Base-by-base conservation (phyloP, 2,329 filamentous ascomycete species). In the Aspergillus fumigatiaffinis region DNA sequence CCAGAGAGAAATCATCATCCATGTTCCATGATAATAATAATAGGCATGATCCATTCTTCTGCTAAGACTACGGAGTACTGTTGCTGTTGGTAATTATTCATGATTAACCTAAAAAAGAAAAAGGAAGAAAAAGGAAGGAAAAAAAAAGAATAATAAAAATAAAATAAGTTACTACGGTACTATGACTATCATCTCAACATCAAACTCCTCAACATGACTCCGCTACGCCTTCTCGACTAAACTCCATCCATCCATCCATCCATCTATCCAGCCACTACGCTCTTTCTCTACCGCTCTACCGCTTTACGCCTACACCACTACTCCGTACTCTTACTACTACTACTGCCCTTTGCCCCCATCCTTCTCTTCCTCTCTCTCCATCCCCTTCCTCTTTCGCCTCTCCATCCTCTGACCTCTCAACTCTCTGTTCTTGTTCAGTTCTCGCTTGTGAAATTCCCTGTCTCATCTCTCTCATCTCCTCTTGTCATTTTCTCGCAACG, bases 401-500 rank as follows among this genome's bases (percentile, higher is more conserved):
- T 25, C 41, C 56, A 44, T 53, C 50, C 55, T 57, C 51, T 51
- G 47, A 53, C 51, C 51, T 49, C 50, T 56, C 55, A 41, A 53
- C 47, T 62, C 50, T 44, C 38, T 51, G 50, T 50, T 35, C 47
- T 51, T 47, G 38, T 42, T 17, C 32, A 38, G 17, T 38, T 38
- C 32, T 38, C 32, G 32, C 32, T 7, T 38, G 32, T 38, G 14
- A 17, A 38, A 29, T 52, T 28, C 25, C 52, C 53, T 57, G 56
- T 60, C 58, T 60, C 53, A 54, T 56, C 88, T 82, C 61, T 82
- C 77, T 60, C 84, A 23, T 32, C 53, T 64, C 53, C 60, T 57
- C 63, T 59, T 61, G 58, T 61, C 63, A 61, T 58, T 60, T 62
- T 55, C 55, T 58, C 56, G 57, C 68, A 74, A 76, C 77, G 77